Evolutionary conservation across 345 rosid species (phyloP).

Genomic region (Raphanus raphanistrum): DNA sequence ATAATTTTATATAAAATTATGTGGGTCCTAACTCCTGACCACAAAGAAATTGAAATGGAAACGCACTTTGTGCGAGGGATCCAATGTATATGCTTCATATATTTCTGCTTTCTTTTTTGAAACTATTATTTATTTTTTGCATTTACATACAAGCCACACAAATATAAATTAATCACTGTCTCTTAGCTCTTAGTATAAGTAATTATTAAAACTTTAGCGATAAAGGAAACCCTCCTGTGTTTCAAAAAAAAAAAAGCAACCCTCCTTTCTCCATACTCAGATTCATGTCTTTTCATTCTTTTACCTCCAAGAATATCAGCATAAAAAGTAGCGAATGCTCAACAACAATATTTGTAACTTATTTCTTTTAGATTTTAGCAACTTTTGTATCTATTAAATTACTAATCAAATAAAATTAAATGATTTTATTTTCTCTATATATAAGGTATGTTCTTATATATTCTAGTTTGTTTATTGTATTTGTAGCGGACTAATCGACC

Average conservation of each 20-base stretch:
- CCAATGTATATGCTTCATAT: conserved; percentile 51
- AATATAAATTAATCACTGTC: background rate
- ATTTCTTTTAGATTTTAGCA: background rate
- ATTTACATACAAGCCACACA: conserved; percentile 6
- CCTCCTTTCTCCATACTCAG: conserved; percentile 8
- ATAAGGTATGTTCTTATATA: background rate
- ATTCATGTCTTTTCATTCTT: conserved; percentile 35
- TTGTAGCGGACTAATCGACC: background rate
- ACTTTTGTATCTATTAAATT: background rate
- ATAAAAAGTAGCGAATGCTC: background rate
- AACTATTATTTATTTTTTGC: background rate
- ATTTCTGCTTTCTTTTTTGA: background rate
- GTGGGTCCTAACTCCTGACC: conserved; percentile 24
- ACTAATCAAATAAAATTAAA: background rate
- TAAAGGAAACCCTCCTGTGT: conserved; percentile 21
- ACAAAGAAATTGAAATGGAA: conserved; percentile 30
- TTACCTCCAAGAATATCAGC: conserved; percentile 20
- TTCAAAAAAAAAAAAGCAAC: conserved; percentile 7
- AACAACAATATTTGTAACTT: background rate
- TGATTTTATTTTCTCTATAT: background rate
- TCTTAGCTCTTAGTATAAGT: background rate
- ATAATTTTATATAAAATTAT: background rate
- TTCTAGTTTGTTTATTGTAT: background rate
- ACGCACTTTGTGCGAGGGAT: conserved; percentile 71
- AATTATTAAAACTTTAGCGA: conserved; percentile 17